A percentile compares a stretch with the other conserved stretches of the same genome.
Evolutionary conservation across 345 rosid genomes (phyloP).

Genomic region (Erodium maritimum): DNA sequence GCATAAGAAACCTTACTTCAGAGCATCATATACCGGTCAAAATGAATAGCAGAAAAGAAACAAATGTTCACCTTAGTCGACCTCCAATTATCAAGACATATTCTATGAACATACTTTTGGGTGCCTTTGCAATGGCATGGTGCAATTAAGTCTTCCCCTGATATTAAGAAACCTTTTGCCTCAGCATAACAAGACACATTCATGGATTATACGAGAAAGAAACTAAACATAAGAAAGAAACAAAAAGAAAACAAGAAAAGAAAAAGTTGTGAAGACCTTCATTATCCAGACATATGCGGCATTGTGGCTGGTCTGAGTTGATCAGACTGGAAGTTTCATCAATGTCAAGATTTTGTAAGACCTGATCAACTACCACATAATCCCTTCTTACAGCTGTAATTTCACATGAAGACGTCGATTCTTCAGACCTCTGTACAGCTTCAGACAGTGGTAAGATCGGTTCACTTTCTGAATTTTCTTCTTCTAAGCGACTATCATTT

Average conservation of each 20-base stretch:
- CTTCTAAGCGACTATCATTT: constrained; percentile 45
- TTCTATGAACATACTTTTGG: constrained; percentile 92
- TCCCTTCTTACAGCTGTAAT: constrained; percentile 46
- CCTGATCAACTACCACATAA: constrained; percentile 28
- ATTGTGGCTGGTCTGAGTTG: constrained; percentile 65
- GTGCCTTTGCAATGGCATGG: constrained; percentile 99
- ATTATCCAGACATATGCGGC: constrained; percentile 90
- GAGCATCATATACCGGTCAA: background rate
- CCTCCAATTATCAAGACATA: constrained; percentile 96
- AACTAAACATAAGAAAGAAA: too few relatives aligned
- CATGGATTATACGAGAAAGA: constrained; percentile 12
- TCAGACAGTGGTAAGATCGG: constrained; percentile 42
- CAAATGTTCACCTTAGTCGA: constrained; percentile 66
- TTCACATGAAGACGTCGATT: constrained; percentile 47
- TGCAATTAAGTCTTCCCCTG: constrained; percentile 89
- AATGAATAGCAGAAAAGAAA: constrained; percentile 1
- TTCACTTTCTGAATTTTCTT: constrained; percentile 49
- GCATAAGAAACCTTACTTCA: background rate
- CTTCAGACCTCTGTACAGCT: constrained; percentile 29
- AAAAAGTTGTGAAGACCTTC: constrained; percentile 45
- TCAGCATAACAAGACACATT: constrained; percentile 1
- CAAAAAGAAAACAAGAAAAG: background rate
- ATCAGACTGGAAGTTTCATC: constrained; percentile 64
- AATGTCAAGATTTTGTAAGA: constrained; percentile 34
- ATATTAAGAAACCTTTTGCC: constrained; percentile 12